Conservation (phyloP, 1,139 yeast species). For the Candida freyschussii region DNA sequence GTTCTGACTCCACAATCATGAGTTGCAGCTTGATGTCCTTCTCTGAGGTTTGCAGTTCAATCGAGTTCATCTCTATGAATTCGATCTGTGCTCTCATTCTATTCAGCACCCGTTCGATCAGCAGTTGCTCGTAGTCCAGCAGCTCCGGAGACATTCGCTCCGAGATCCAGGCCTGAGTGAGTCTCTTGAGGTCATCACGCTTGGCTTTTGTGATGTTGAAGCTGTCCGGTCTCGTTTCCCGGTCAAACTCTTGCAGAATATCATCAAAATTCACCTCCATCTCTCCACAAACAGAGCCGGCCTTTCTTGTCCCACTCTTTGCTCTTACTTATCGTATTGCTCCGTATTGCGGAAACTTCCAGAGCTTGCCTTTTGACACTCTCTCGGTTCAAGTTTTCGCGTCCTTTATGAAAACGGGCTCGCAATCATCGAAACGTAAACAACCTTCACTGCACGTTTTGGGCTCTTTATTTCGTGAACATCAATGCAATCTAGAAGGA, state of each 20-base stretch:
- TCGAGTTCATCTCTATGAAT: conserved; percentile 55
- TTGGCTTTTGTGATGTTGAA: conserved; percentile 23
- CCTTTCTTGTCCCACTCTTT: too few species aligned
- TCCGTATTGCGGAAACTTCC: too few species aligned
- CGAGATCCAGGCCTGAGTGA: conserved; percentile 70
- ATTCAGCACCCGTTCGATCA: conserved; percentile 53
- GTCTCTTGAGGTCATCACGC: conserved; percentile 34
- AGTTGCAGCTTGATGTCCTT: conserved; percentile 73
- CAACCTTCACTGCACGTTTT: too few species aligned
- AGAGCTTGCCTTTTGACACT: too few species aligned
- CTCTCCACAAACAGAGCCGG: too few species aligned
- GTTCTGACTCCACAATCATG: conserved; percentile 84
- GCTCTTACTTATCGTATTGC: too few species aligned
- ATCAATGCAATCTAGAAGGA: conserved; percentile 16
- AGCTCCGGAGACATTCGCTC: conserved; percentile 86
- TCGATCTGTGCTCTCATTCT: conserved; percentile 69
- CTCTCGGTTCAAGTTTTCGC: too few species aligned
- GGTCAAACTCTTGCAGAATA: conserved; percentile 59
- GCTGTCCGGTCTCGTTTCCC: conserved; percentile 20
- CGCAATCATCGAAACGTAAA: too few species aligned
- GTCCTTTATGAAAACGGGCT: too few species aligned
- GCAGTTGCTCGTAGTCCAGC: conserved; percentile 58
- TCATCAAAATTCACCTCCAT: conserved; percentile 59
- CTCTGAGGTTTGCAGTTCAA: conserved; percentile 44
- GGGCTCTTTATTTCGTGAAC: neutral